phyloP scores from a whole-genome alignment of 108 stramenopile genomes.

The Pelagomonas calceolata region DNA sequence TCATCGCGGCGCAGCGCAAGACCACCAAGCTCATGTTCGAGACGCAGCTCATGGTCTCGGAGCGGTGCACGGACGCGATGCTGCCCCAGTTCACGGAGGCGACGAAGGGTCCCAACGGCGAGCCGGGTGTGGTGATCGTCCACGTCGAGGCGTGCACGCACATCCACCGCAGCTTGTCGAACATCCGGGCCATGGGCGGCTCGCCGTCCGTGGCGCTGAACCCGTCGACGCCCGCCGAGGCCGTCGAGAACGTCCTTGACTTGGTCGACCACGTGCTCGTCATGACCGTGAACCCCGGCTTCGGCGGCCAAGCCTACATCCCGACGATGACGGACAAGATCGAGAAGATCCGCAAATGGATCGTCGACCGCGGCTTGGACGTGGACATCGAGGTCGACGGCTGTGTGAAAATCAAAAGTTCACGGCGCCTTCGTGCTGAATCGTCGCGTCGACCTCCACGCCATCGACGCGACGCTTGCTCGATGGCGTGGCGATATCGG shows the following conservation, averaged over 20 bases:
- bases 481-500: too few species aligned
- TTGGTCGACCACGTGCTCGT: constrained; percentile 43
- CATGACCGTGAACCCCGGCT: constrained; percentile 60
- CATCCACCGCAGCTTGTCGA: constrained; percentile 6
- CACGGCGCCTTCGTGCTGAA: too few species aligned
- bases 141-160: constrained; percentile 15
- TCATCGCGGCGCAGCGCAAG: constrained; percentile 10
- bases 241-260: constrained; percentile 24
- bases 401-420: too few species aligned
- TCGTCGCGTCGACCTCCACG: too few species aligned
- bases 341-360: constrained; percentile 23
- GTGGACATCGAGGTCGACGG: constrained; percentile 46
- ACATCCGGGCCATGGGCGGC: constrained; percentile 4
- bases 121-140: constrained; percentile 12
- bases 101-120: constrained; percentile 9
- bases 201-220: constrained; percentile 23
- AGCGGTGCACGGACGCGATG: constrained; percentile 11
- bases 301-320: constrained; percentile 51
- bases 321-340: constrained; percentile 41
- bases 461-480: too few species aligned
- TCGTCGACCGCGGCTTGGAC: constrained; percentile 14
- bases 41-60: constrained; percentile 9
- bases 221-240: constrained; percentile 28
- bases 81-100: constrained; percentile 8
- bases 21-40: constrained; percentile 13